Evolutionary conservation across 1,139 yeast genomes (phyloP).

Genomic region (Diutina sp.): DNA sequence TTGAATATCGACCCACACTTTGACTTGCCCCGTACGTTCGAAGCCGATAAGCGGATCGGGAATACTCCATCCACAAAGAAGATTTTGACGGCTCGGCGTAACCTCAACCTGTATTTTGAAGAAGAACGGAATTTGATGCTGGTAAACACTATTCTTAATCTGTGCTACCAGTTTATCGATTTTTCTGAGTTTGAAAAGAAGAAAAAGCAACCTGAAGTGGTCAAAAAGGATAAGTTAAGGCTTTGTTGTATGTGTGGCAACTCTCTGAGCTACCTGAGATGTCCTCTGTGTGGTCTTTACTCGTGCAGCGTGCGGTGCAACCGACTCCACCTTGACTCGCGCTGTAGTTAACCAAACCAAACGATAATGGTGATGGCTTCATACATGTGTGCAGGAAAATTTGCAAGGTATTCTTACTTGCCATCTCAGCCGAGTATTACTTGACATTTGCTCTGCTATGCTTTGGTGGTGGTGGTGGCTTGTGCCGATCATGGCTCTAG

Average conservation of each 20-base stretch:
- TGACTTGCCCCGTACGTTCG: constrained; percentile 30
- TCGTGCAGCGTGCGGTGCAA: constrained; percentile 31
- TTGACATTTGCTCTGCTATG: not conserved
- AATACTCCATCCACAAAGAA: constrained; percentile 34
- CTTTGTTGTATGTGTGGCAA: constrained; percentile 34
- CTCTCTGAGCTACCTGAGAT: constrained; percentile 25
- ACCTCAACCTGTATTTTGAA: constrained; percentile 33
- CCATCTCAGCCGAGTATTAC: too few species aligned
- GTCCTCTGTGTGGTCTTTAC: constrained; percentile 28
- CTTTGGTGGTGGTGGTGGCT: not conserved
- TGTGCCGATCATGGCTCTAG: not conserved
- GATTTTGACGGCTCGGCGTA: constrained; percentile 31
- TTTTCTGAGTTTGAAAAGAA: not conserved
- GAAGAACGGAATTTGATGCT: constrained; percentile 34
- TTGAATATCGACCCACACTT: constrained; percentile 24
- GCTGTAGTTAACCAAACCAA: constrained; percentile 15
- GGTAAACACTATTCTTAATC: constrained; percentile 26
- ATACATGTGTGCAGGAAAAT: not conserved
- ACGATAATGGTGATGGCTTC: not conserved
- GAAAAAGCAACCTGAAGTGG: constrained; percentile 1
- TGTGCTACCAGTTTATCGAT: constrained; percentile 1
- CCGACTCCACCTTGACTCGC: constrained; percentile 28
- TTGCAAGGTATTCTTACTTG: not conserved
- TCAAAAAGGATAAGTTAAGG: constrained; percentile 22
- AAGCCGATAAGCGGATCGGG: constrained; percentile 21